Percentiles rank a stretch among this genome's conserved stretches.
These are phyloP conservation scores for Alternaria ventricosa DNA, from an alignment of 2,329 filamentous ascomycete genomes.

Conservation along the genomic window DNA sequence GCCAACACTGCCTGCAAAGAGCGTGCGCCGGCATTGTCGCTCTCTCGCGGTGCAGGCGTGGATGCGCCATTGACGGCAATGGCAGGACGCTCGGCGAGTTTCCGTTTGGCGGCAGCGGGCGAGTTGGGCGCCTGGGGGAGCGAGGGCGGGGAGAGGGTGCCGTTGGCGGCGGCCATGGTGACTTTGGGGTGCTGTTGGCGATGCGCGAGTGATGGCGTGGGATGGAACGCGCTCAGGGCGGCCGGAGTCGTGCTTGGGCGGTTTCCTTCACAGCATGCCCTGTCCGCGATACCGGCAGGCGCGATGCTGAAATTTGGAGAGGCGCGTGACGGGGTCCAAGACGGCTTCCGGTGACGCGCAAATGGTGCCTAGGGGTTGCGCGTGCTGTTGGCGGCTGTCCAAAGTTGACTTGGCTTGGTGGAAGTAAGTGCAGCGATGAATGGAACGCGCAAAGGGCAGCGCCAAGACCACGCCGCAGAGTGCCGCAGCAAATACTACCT, in stretches of 20 bases:
- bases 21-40: slow-evolving; percentile 27
- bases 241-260: slow-evolving; percentile 28
- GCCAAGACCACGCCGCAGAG: slow-evolving; percentile 32
- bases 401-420: slow-evolving; percentile 28
- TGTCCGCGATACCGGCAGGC: neutral
- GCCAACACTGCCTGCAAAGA: slow-evolving; percentile 42
- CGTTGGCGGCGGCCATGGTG: slow-evolving; percentile 47
- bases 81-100: slow-evolving; percentile 49
- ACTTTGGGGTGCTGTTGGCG: slow-evolving; percentile 37
- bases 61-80: slow-evolving; percentile 40
- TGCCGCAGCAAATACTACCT: slow-evolving; percentile 5
- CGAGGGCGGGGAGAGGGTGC: slow-evolving; percentile 43
- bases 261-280: slow-evolving; percentile 21
- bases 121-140: slow-evolving; percentile 37
- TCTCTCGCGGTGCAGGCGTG: slow-evolving; percentile 22
- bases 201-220: slow-evolving; percentile 42
- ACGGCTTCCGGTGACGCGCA: slow-evolving; percentile 17
- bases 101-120: slow-evolving; percentile 52
- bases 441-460: slow-evolving; percentile 22
- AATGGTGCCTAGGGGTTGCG: slow-evolving; percentile 12
- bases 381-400: slow-evolving; percentile 22
- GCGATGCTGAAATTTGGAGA: neutral
- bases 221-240: slow-evolving; percentile 44
- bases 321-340: neutral
- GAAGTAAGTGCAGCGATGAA: slow-evolving; percentile 31